These are phyloP conservation scores for Hibiscus mutabilis DNA, from an alignment of 345 rosid species.

Conservation along the genomic window DNA sequence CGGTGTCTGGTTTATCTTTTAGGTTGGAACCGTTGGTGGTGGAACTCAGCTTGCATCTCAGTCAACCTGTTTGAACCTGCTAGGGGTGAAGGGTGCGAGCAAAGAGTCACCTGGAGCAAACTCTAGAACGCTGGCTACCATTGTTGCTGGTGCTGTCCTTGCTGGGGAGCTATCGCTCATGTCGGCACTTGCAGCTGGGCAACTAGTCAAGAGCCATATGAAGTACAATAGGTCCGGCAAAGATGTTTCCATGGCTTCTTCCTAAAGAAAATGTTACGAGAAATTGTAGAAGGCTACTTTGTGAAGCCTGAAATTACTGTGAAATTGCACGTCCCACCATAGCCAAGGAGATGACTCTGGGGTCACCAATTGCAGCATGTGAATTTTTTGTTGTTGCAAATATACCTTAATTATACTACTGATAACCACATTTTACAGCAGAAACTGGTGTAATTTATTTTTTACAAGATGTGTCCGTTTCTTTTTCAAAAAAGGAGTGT, in stretches of 20 bases:
- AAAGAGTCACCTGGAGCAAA: slow-evolving; percentile 47
- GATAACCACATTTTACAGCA: too few relatives aligned
- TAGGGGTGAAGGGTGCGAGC: slow-evolving; percentile 64
- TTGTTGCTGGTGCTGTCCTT: slow-evolving; percentile 60
- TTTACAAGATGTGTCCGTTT: too few relatives aligned
- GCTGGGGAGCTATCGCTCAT: slow-evolving; percentile 67
- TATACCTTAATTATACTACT: too few relatives aligned
- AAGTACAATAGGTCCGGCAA: slow-evolving; percentile 59
- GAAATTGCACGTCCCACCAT: too few relatives aligned
- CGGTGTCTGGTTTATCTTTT: slow-evolving; percentile 10
- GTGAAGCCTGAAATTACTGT: too few relatives aligned
- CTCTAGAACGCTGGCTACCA: slow-evolving; percentile 44
- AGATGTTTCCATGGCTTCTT: slow-evolving; percentile 29
- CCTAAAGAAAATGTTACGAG: neutral
- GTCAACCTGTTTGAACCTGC: slow-evolving; percentile 1
- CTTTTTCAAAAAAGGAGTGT: too few relatives aligned
- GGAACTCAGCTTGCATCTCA: slow-evolving; percentile 57
- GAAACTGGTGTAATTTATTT: too few relatives aligned
- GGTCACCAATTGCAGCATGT: too few relatives aligned
- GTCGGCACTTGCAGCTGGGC: slow-evolving; percentile 56
- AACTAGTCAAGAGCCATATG: slow-evolving; percentile 67
- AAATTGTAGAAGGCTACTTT: too few relatives aligned
- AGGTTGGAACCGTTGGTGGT: slow-evolving; percentile 78
- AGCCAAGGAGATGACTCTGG: too few relatives aligned
- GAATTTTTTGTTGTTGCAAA: too few relatives aligned